Conservation (phyloP, 108 stramenopile species). For the Pseudonitzschia multistriata region DNA sequence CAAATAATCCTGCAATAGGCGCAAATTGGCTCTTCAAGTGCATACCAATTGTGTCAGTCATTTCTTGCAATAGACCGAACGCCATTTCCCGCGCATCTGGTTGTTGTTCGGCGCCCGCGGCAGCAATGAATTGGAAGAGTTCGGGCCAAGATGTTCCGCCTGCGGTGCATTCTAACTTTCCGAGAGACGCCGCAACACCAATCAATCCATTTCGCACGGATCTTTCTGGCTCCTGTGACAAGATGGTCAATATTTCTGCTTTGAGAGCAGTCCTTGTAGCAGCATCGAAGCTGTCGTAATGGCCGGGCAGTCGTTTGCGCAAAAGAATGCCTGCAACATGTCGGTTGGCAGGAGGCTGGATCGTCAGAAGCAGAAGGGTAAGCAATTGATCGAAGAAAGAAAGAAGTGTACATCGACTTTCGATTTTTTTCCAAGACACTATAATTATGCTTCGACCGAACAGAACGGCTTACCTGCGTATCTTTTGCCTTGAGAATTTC, state of each 20-base stretch:
- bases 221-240: conserved; percentile 77
- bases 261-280: conserved; percentile 57
- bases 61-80: conserved; percentile 87
- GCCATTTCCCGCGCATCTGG: conserved; percentile 89
- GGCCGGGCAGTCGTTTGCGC: conserved; percentile 81
- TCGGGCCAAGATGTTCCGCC: conserved; percentile 76
- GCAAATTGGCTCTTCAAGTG: conserved; percentile 78
- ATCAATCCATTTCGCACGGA: conserved; percentile 80
- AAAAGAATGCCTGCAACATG: conserved; percentile 91
- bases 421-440: background rate
- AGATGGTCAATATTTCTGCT: conserved; percentile 63
- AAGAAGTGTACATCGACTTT: background rate
- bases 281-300: conserved; percentile 74
- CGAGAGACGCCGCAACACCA: conserved; percentile 74
- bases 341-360: conserved; percentile 58
- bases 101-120: conserved; percentile 38
- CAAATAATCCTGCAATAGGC: conserved; percentile 73
- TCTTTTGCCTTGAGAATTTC: conserved; percentile 54
- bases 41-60: conserved; percentile 90
- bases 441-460: background rate
- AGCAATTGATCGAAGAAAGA: background rate
- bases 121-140: conserved; percentile 78
- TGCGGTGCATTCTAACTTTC: conserved; percentile 55
- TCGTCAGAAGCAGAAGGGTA: conserved; percentile 1
- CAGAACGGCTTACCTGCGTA: conserved; percentile 43